A percentile compares a stretch with the other conserved stretches of the same genome.
phyloP scores from a whole-genome alignment of 805 yeast species.

The Wickerhamiella kazuoi region DNA sequence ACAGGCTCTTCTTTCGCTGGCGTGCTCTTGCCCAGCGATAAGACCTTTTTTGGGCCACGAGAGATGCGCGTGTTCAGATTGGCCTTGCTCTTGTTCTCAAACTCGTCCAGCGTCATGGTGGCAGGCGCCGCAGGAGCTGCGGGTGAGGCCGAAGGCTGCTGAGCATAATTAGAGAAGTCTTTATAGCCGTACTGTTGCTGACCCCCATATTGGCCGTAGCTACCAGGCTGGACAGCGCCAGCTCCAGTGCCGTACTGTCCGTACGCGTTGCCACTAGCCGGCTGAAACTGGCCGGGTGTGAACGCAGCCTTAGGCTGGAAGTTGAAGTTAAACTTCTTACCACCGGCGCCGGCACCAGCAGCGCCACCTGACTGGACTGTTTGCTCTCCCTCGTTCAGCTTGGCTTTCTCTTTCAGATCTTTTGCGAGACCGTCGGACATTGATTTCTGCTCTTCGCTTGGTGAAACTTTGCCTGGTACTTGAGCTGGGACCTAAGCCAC shows the following conservation, averaged over 20 bases:
- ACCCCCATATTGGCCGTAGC: slow-evolving; percentile 6
- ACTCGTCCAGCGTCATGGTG: slow-evolving; percentile 15
- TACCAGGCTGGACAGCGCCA: not conserved
- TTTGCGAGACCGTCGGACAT: slow-evolving; percentile 16
- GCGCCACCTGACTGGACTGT: slow-evolving; percentile 6
- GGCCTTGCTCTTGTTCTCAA: slow-evolving; percentile 11
- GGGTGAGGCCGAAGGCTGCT: slow-evolving; percentile 5
- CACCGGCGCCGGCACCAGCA: not conserved
- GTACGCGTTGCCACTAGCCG: not conserved
- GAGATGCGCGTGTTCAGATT: slow-evolving; percentile 13
- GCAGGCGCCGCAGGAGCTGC: slow-evolving; percentile 4
- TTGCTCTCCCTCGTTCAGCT: slow-evolving; percentile 11
- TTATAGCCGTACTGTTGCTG: slow-evolving; percentile 12
- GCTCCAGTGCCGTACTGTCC: slow-evolving; percentile 6
- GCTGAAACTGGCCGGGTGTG: slow-evolving; percentile 7
- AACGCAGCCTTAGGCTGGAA: slow-evolving; percentile 12
- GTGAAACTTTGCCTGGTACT: too few relatives aligned
- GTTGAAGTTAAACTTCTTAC: slow-evolving; percentile 11
- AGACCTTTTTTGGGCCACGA: slow-evolving; percentile 11
- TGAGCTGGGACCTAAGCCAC: too few relatives aligned
- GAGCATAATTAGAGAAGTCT: slow-evolving; percentile 15
- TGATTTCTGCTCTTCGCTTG: too few relatives aligned
- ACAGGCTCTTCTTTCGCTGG: slow-evolving; percentile 1
- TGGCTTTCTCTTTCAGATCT: slow-evolving; percentile 16
- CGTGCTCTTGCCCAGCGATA: slow-evolving; percentile 7